A percentile compares a stretch with the other conserved stretches of the same genome.
Evolutionary conservation across 805 yeast species (phyloP).

Genomic region (Wickerhamomyces mucosus): DNA sequence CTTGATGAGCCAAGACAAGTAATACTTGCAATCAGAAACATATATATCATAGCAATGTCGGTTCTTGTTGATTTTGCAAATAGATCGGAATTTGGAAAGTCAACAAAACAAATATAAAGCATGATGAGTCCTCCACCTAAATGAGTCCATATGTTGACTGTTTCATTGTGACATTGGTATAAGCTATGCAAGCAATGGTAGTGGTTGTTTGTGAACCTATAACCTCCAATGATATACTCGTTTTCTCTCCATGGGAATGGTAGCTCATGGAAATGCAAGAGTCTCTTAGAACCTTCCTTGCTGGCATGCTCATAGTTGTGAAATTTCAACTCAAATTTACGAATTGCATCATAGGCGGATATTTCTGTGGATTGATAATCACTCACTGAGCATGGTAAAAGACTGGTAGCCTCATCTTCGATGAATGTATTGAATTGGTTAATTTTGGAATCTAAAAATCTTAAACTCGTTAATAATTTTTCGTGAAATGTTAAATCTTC

Average conservation of each 20-base stretch:
- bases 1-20: slow-evolving; percentile 73
- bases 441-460: slow-evolving; percentile 30
- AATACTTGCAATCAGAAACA: slow-evolving; percentile 63
- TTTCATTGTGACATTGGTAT: slow-evolving; percentile 68
- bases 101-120: slow-evolving; percentile 43
- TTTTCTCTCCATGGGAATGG: slow-evolving; percentile 95
- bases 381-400: slow-evolving; percentile 7
- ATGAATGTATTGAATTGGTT: slow-evolving; percentile 28
- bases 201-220: slow-evolving; percentile 68
- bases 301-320: slow-evolving; percentile 40
- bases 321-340: slow-evolving; percentile 24
- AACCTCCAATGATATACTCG: slow-evolving; percentile 74
- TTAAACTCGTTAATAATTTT: slow-evolving; percentile 26
- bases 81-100: slow-evolving; percentile 53
- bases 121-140: slow-evolving; percentile 56
- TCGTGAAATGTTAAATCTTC: slow-evolving; percentile 21
- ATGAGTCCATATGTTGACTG: slow-evolving; percentile 93
- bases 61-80: slow-evolving; percentile 30
- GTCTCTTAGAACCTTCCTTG: slow-evolving; percentile 31
- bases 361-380: slow-evolving; percentile 6
- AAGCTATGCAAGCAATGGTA: slow-evolving; percentile 50
- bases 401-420: slow-evolving; percentile 15
- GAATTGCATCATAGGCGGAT: slow-evolving; percentile 13
- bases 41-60: slow-evolving; percentile 45
- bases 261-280: slow-evolving; percentile 73